A percentile compares a stretch with the other conserved stretches of the same genome.
Conservation (phyloP, 371 early-diverging fungal genomes). For the Mortierella sp. region DNA sequence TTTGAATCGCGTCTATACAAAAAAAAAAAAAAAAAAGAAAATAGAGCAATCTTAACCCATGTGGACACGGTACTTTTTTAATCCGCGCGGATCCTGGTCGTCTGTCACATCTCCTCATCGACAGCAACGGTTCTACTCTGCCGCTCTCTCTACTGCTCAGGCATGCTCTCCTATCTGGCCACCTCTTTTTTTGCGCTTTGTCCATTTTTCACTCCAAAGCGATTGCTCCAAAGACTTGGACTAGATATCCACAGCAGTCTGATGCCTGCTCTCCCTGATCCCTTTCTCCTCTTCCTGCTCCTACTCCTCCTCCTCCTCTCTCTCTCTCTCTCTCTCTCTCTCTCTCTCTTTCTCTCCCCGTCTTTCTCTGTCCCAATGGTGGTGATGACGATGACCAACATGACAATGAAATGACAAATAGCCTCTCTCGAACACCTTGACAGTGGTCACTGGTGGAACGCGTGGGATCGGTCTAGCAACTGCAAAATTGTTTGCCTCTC, state of each 20-base stretch:
- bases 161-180: too few species aligned
- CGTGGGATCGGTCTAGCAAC: constrained; percentile 82
- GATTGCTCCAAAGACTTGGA: too few species aligned
- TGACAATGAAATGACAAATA: background rate
- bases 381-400: too few species aligned
- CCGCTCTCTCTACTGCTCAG: too few species aligned
- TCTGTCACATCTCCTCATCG: too few species aligned
- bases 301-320: background rate
- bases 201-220: too few species aligned
- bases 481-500: constrained; percentile 65
- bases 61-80: too few species aligned
- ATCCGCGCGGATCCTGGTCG: too few species aligned
- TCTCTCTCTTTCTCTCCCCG: background rate
- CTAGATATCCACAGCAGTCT: background rate
- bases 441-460: constrained; percentile 77
- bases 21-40: too few species aligned
- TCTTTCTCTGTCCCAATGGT: background rate
- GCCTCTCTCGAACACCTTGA: constrained; percentile 57
- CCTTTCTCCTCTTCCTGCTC: background rate
- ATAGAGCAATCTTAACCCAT: too few species aligned
- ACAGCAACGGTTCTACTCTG: too few species aligned
- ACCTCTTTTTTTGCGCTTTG: too few species aligned
- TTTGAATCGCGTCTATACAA: background rate
- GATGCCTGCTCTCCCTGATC: background rate
- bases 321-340: background rate